A percentile compares a stretch with the other conserved stretches of the same genome.
Conservation (phyloP, 495 filamentous ascomycete species). For the Filosporella fistucella region DNA sequence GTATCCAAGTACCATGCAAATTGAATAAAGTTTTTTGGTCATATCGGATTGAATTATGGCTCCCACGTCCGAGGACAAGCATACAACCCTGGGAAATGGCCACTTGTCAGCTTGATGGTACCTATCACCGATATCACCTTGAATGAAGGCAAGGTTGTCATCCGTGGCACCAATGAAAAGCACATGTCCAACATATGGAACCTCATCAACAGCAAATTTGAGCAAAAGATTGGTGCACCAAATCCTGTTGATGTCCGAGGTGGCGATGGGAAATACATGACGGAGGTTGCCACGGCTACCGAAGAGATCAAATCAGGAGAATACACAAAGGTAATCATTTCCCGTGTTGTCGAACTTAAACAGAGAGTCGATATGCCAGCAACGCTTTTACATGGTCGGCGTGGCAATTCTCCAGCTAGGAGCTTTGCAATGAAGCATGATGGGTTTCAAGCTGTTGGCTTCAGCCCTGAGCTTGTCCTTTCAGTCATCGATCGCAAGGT, state of each 20-base stretch:
- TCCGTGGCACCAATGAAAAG: neutral
- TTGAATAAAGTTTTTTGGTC: conserved; percentile 9
- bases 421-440: conserved; percentile 4
- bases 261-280: neutral
- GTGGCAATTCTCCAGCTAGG: conserved; percentile 6
- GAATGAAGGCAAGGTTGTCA: neutral
- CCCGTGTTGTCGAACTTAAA: neutral
- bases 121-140: neutral
- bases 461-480: conserved; percentile 10
- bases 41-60: conserved; percentile 11
- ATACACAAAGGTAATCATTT: conserved; percentile 10
- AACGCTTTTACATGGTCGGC: conserved; percentile 7
- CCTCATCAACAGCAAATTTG: neutral
- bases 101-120: conserved; percentile 10
- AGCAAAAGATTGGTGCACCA: neutral
- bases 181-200: neutral
- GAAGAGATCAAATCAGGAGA: conserved; percentile 1
- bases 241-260: neutral
- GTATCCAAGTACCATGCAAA: neutral
- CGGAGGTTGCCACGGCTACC: neutral
- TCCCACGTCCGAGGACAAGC: conserved; percentile 4
- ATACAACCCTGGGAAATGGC: conserved; percentile 7
- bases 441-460: conserved; percentile 8
- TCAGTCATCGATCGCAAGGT: neutral
- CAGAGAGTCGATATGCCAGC: conserved; percentile 2